Base-by-base conservation (phyloP, 2,329 filamentous ascomycete species). In the Chaetoscypha palmicola region DNA sequence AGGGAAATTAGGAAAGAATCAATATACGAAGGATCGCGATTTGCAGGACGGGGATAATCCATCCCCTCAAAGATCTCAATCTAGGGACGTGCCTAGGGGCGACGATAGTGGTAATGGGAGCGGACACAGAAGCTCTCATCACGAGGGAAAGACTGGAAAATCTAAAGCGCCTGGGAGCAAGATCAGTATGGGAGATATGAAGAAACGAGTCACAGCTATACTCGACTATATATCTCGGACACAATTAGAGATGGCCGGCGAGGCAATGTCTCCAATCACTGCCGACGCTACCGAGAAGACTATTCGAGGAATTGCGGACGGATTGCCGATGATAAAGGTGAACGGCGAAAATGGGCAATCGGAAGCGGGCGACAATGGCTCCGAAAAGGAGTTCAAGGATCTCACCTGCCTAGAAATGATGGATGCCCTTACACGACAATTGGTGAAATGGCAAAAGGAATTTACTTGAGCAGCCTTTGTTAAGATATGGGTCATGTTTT, bases 171-270 rank as follows among this genome's bases (percentile, higher is more conserved):
- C 64, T 49, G 60, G 64, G 39, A 67, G 68, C 53, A 88, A 86
- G 62, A 77, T 89, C 45, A 90, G 81, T 21, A 86, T 94, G 81
- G 82, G 82, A 47, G 89, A 95, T 60, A 89, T 94, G 79, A 87
- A 86, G 66, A 79, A 86, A 52, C 82, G 88, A 8, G 87, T 90
- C 4, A 78, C 85, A 3, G 84, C 78, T 16, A 94, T 96, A 60
- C 74, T 94, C 47, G 88, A 92, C 55, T 96, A 91, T 59, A 95
- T 96, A 51, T 83, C 85, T 3, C 80, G 87, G 53, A 91, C 88
- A 45, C 89, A 96, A 63, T 73, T 94, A 5, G 90, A 96, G 58
- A 76, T 94, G 65, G 88, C 86, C 1, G 79, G 77, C 22, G 83
- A 81, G 63, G 71, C 66, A 5, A 60, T 65, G 41, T 58, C 66